These are phyloP conservation scores for Teunomyces pallodes DNA, from an alignment of 805 yeast species.

Conservation along the genomic window DNA sequence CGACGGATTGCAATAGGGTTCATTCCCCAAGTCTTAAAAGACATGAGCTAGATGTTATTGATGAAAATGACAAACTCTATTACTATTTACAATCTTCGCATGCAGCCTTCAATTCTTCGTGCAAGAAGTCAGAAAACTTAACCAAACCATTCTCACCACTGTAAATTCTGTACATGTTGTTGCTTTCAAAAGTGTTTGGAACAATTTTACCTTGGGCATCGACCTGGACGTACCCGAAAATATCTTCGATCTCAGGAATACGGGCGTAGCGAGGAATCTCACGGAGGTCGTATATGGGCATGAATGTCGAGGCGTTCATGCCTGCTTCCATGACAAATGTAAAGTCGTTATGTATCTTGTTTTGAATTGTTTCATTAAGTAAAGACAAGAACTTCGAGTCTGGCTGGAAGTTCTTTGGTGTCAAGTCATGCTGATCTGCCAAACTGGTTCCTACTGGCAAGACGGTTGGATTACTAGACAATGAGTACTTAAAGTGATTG, in stretches of 20 bases:
- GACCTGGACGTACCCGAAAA: constrained; percentile 67
- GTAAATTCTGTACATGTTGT: constrained; percentile 55
- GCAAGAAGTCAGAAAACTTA: constrained; percentile 50
- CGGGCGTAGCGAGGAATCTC: constrained; percentile 63
- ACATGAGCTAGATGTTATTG: neutral
- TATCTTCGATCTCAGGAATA: constrained; percentile 68
- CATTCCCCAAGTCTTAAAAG: neutral
- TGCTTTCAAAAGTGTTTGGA: constrained; percentile 53
- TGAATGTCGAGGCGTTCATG: constrained; percentile 48
- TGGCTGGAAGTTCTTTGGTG: constrained; percentile 21
- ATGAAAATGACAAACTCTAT: neutral
- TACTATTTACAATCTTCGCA: constrained; percentile 5
- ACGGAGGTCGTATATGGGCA: constrained; percentile 74
- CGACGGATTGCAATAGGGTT: neutral
- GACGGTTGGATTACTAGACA: constrained; percentile 9
- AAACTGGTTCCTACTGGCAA: constrained; percentile 7
- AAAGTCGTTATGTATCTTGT: constrained; percentile 42
- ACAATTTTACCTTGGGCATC: constrained; percentile 53
- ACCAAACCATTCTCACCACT: constrained; percentile 48
- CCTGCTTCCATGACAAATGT: constrained; percentile 56
- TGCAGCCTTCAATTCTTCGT: constrained; percentile 30
- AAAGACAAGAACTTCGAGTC: constrained; percentile 27
- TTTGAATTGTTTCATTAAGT: constrained; percentile 25
- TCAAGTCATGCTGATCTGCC: constrained; percentile 7
- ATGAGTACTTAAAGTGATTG: constrained; percentile 8